Evolutionary conservation across 208 protist species (phyloP).

Genomic region (Leptomonas pyrrhocoris): DNA sequence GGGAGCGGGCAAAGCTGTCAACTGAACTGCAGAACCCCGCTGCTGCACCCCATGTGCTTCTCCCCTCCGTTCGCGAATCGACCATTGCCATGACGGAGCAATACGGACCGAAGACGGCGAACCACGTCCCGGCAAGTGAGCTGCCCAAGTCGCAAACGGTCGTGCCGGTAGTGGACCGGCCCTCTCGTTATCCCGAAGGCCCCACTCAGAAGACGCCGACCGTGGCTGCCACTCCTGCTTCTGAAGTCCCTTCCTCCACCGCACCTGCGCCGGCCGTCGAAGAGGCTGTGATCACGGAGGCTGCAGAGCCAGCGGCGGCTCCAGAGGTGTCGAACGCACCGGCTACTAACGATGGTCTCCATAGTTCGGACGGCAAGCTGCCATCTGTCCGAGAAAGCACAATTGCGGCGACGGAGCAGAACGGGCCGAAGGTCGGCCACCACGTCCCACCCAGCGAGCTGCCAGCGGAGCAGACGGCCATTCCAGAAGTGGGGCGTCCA

Average conservation of each 20-base stretch:
- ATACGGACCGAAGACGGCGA: constrained; percentile 16
- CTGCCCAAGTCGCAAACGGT: constrained; percentile 12
- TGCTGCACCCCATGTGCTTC: background rate
- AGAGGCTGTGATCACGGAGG: background rate
- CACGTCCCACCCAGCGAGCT: constrained; percentile 16
- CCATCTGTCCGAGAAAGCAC: constrained; percentile 15
- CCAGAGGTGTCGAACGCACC: background rate
- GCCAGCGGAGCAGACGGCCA: constrained; percentile 2
- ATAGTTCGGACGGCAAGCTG: constrained; percentile 6
- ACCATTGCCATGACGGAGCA: constrained; percentile 26
- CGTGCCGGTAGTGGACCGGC: constrained; percentile 10
- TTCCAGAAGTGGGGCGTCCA: constrained; percentile 5
- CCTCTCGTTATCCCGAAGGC: constrained; percentile 4
- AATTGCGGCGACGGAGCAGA: background rate
- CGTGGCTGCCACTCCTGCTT: no score
- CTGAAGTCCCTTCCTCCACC: no score
- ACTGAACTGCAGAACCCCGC: background rate
- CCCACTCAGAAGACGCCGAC: background rate
- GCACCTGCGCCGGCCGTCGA: background rate
- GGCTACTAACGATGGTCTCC: background rate
- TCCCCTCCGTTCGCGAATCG: constrained; percentile 19
- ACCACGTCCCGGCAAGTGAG: constrained; percentile 20
- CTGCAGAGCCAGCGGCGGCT: background rate
- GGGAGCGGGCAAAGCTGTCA: background rate
- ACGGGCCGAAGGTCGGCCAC: constrained; percentile 13